A percentile compares a stretch with the other conserved stretches of the same genome.
Evolutionary conservation across 2,329 filamentous ascomycete species (phyloP).

Genomic region (Calonectria hawksworthii): DNA sequence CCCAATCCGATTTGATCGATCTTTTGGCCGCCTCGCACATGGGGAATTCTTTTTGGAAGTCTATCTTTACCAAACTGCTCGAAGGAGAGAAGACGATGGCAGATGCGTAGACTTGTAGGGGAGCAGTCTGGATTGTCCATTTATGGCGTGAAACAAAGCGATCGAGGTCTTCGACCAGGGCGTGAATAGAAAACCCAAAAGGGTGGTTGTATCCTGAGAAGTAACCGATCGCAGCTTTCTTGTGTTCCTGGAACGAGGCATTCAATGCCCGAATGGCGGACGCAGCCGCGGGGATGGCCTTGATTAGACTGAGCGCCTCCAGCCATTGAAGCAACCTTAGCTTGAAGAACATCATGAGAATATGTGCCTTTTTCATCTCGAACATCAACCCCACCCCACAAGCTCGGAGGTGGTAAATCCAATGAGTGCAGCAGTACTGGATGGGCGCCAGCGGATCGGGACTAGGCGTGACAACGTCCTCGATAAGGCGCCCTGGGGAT

Average conservation of each 20-base stretch:
- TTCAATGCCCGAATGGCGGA: neutral
- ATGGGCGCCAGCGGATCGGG: conserved; percentile 30
- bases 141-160: neutral
- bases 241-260: neutral
- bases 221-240: neutral
- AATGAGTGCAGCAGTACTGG: conserved; percentile 40
- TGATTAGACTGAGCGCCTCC: neutral
- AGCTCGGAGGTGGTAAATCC: conserved; percentile 34
- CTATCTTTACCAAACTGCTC: neutral
- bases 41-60: neutral
- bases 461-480: conserved; percentile 21
- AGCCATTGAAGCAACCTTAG: neutral
- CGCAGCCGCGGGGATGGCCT: neutral
- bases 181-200: neutral
- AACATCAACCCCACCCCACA: neutral
- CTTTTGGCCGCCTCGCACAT: neutral
- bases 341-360: neutral
- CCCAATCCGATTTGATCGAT: neutral
- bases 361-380: neutral
- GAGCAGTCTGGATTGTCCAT: neutral
- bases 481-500: conserved; percentile 22
- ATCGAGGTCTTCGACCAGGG: neutral
- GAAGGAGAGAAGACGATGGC: conserved; percentile 24
- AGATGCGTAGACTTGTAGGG: conserved; percentile 24
- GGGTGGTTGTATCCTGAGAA: neutral